phyloP scores from a whole-genome alignment of 2,329 filamentous ascomycete species.

The Aspergillus eucalypticola region DNA sequence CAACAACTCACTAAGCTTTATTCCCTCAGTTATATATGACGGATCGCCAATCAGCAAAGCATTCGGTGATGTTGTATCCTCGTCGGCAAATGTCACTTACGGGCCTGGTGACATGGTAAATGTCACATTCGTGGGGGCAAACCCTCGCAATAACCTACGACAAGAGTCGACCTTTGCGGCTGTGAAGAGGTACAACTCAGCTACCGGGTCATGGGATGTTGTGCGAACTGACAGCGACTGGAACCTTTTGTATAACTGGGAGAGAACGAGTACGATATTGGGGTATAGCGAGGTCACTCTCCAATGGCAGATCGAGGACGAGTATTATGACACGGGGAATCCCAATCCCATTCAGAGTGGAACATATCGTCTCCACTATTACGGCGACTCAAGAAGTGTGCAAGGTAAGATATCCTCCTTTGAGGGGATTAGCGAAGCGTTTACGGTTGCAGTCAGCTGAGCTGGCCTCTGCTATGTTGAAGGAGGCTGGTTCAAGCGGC shows the following conservation, averaged over 20 bases:
- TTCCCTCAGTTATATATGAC: slow-evolving; percentile 76
- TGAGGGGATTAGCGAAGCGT: slow-evolving; percentile 62
- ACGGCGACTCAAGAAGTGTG: slow-evolving; percentile 74
- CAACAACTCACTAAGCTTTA: slow-evolving; percentile 74
- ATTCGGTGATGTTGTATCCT: slow-evolving; percentile 68
- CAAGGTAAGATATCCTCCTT: slow-evolving; percentile 65
- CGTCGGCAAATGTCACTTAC: slow-evolving; percentile 57
- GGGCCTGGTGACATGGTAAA: slow-evolving; percentile 61
- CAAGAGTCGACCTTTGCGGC: slow-evolving; percentile 76
- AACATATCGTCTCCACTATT: slow-evolving; percentile 78
- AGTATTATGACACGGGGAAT: slow-evolving; percentile 46
- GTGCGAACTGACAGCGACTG: slow-evolving; percentile 78
- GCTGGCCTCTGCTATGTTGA: no score
- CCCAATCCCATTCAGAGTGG: slow-evolving; percentile 51
- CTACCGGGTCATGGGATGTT: slow-evolving; percentile 59
- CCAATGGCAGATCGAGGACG: slow-evolving; percentile 73
- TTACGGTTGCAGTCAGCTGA: slow-evolving; percentile 32
- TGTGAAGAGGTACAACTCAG: slow-evolving; percentile 63
- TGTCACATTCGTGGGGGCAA: slow-evolving; percentile 78
- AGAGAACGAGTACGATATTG: slow-evolving; percentile 65
- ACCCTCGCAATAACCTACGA: slow-evolving; percentile 83
- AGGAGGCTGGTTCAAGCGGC: no score
- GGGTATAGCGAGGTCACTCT: slow-evolving; percentile 78
- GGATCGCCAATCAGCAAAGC: slow-evolving; percentile 62
- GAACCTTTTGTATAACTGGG: slow-evolving; percentile 80